A percentile compares a stretch with the other conserved stretches of the same genome.
Evolutionary conservation across 768 basidiomycete genomes (phyloP).

Genomic region (Lentinula guzmanii): DNA sequence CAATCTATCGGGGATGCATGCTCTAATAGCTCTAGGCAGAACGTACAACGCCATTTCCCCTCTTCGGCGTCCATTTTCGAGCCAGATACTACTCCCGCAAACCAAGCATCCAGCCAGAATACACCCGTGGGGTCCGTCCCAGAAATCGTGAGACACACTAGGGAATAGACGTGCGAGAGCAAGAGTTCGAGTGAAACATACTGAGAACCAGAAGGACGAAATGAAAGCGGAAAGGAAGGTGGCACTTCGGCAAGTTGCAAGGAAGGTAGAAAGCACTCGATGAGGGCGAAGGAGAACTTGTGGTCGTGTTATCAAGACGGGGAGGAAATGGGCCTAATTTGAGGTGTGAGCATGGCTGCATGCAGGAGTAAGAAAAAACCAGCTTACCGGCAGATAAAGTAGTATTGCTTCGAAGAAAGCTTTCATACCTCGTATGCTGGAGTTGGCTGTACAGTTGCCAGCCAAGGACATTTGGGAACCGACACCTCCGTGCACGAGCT

Average conservation of each 20-base stretch:
- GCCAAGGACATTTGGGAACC: conserved; percentile 40
- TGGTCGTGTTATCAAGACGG: conserved; percentile 57
- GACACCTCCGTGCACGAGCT: conserved; percentile 61
- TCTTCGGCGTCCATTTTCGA: conserved; percentile 64
- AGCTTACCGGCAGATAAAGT: conserved; percentile 67
- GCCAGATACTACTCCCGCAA: conserved; percentile 74
- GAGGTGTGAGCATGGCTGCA: not conserved
- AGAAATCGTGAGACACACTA: conserved; percentile 66
- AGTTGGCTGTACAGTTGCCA: conserved; percentile 57
- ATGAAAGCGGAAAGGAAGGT: conserved; percentile 70
- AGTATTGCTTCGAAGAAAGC: conserved; percentile 60
- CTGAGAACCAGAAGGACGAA: conserved; percentile 60
- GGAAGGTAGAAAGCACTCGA: conserved; percentile 32
- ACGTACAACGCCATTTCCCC: conserved; percentile 82
- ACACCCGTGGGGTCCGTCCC: conserved; percentile 73
- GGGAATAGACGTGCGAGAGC: conserved; percentile 60
- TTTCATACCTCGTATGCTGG: conserved; percentile 40
- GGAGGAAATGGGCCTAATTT: conserved; percentile 64
- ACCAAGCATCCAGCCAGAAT: conserved; percentile 59
- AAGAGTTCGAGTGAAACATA: conserved; percentile 66
- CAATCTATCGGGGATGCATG: conserved; percentile 55
- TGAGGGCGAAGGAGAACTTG: conserved; percentile 39
- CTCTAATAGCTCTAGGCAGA: conserved; percentile 61
- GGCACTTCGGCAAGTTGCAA: conserved; percentile 58
- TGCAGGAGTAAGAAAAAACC: not conserved